These are phyloP conservation scores for Botryotinia calthae DNA, from an alignment of 2,329 filamentous ascomycete species.

Conservation along the genomic window DNA sequence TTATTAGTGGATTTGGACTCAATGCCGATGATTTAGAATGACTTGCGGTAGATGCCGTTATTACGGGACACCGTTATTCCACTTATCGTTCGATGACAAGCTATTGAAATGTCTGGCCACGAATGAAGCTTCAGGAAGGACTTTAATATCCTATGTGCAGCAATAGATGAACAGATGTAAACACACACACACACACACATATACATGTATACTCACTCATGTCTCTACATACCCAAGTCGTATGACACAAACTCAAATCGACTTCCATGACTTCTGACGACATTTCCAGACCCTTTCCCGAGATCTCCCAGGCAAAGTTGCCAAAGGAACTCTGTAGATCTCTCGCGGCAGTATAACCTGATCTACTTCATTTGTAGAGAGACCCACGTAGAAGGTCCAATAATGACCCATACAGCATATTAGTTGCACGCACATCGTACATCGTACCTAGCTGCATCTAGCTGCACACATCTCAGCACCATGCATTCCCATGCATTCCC, in stretches of 20 bases:
- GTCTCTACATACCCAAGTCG: not conserved
- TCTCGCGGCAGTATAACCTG: not conserved
- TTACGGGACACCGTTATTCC: not conserved
- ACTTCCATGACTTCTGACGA: not conserved
- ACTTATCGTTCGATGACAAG: not conserved
- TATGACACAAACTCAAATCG: not conserved
- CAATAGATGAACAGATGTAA: not conserved
- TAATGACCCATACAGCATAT: not conserved
- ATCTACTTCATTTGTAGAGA: not conserved
- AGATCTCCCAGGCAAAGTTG: not conserved
- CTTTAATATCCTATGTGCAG: not conserved
- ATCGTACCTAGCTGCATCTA: not conserved
- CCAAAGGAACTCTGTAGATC: not conserved
- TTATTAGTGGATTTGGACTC: not conserved
- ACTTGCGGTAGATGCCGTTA: not conserved
- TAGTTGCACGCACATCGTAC: not conserved
- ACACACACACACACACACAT: not conserved
- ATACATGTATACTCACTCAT: not conserved
- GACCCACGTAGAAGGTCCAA: not conserved
- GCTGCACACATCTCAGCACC: not conserved
- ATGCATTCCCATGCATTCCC: not conserved
- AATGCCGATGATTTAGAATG: not conserved
- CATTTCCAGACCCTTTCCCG: not conserved
- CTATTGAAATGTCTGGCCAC: not conserved
- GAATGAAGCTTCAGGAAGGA: too few species aligned